Evolutionary conservation across 2,329 filamentous ascomycete genomes (phyloP).

Genomic region (Boeremia lycopersici): DNA sequence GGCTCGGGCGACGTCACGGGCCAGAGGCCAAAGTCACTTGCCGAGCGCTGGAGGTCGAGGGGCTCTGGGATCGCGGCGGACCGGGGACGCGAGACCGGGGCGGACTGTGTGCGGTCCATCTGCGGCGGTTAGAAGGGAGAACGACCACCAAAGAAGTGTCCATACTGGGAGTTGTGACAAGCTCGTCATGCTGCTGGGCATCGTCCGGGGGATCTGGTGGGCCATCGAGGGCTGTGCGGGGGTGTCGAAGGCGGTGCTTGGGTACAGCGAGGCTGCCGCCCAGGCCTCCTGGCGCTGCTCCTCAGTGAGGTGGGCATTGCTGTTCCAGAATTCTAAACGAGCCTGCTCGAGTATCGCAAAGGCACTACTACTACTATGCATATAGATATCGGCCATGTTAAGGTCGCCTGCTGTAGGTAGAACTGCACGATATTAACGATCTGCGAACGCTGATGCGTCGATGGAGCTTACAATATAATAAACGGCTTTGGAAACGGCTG

Average conservation of each 20-base stretch:
- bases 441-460: slow-evolving; percentile 23
- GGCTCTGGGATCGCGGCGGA: slow-evolving; percentile 29
- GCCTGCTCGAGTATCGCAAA: slow-evolving; percentile 44
- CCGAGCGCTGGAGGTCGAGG: slow-evolving; percentile 29
- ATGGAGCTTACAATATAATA: slow-evolving; percentile 25
- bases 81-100: slow-evolving; percentile 33
- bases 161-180: slow-evolving; percentile 42
- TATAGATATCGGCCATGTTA: slow-evolving; percentile 35
- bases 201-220: slow-evolving; percentile 43
- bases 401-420: slow-evolving; percentile 9
- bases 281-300: slow-evolving; percentile 45
- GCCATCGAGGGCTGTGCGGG: slow-evolving; percentile 28
- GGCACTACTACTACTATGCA: slow-evolving; percentile 27
- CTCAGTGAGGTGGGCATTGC: slow-evolving; percentile 42
- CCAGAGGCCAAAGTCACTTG: slow-evolving; percentile 33
- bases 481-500: neutral
- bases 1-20: slow-evolving; percentile 27
- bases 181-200: slow-evolving; percentile 34
- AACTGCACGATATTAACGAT: slow-evolving; percentile 30
- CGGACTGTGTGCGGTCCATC: slow-evolving; percentile 45
- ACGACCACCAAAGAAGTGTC: slow-evolving; percentile 33
- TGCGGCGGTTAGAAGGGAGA: slow-evolving; percentile 40
- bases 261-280: slow-evolving; percentile 26
- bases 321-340: slow-evolving; percentile 44
- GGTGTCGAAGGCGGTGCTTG: slow-evolving; percentile 24